Conservation (phyloP, 1,284 basidiomycete genomes). For the Clitocybe nebularis region DNA sequence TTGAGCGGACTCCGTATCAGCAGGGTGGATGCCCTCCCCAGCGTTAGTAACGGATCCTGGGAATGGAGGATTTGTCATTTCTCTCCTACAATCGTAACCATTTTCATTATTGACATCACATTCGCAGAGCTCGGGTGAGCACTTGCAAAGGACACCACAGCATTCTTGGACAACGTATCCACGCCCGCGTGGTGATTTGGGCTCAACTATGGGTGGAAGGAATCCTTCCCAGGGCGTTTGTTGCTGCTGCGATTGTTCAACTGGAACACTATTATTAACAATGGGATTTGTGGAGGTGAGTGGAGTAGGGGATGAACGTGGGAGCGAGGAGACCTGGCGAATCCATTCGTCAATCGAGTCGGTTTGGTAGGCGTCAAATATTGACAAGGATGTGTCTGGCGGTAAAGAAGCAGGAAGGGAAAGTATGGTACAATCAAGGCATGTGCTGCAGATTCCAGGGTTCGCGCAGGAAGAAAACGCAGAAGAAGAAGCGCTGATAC, state of each 20-base stretch:
- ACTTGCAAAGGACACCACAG: slow-evolving; percentile 20
- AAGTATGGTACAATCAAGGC: slow-evolving; percentile 57
- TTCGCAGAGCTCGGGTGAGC: slow-evolving; percentile 15
- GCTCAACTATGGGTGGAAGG: slow-evolving; percentile 9
- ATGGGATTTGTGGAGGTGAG: slow-evolving; percentile 1
- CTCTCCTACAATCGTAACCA: slow-evolving; percentile 19
- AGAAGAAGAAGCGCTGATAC: slow-evolving; percentile 25
- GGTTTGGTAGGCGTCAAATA: slow-evolving; percentile 23
- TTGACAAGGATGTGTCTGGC: slow-evolving; percentile 20
- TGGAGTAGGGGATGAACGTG: slow-evolving; percentile 5
- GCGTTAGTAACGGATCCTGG: background rate
- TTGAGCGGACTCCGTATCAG: background rate
- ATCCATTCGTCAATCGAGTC: slow-evolving; percentile 50
- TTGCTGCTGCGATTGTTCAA: slow-evolving; percentile 6
- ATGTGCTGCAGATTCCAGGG: slow-evolving; percentile 47
- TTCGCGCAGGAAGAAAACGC: slow-evolving; percentile 35
- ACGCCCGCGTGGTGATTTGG: slow-evolving; percentile 1
- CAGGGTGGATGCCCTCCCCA: background rate
- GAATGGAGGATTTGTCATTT: slow-evolving; percentile 13
- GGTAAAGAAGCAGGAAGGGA: slow-evolving; percentile 35
- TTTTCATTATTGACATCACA: slow-evolving; percentile 14
- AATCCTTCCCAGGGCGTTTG: slow-evolving; percentile 13
- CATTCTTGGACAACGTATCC: slow-evolving; percentile 16
- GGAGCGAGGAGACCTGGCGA: slow-evolving; percentile 28
- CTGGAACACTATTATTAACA: background rate